Evolutionary conservation across 371 early-diverging fungal genomes (phyloP).

Genomic region (Chytridium lagenaria): DNA sequence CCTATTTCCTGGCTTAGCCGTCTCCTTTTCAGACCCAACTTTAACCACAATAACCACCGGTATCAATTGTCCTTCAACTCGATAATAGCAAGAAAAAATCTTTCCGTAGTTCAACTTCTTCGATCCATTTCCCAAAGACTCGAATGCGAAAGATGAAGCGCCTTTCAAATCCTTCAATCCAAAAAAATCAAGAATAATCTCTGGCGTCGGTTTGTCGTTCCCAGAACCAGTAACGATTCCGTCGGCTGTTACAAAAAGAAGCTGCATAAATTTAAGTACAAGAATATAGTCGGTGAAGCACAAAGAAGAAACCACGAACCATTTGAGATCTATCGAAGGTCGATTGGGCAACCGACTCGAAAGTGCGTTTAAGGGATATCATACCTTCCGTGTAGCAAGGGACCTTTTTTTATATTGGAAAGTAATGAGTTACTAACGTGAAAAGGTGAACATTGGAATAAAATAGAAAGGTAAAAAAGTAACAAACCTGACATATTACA

Average conservation of each 20-base stretch:
- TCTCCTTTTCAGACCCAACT: constrained; percentile 73
- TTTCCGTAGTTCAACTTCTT: constrained; percentile 82
- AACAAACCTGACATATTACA: constrained; percentile 74
- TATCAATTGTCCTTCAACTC: constrained; percentile 71
- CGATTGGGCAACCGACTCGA: constrained; percentile 93
- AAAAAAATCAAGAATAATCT: constrained; percentile 78
- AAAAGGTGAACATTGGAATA: too few species aligned
- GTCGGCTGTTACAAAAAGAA: constrained; percentile 60
- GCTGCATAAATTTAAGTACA: neutral
- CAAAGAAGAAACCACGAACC: constrained; percentile 6
- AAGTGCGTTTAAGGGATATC: constrained; percentile 89
- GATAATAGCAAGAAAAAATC: constrained; percentile 92
- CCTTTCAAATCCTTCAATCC: constrained; percentile 61
- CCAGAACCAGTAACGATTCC: constrained; percentile 84
- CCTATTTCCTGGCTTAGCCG: constrained; percentile 84
- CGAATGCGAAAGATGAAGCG: constrained; percentile 53
- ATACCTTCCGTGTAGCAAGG: constrained; percentile 98
- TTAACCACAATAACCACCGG: constrained; percentile 86
- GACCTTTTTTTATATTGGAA: constrained; percentile 40
- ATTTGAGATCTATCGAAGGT: constrained; percentile 96
- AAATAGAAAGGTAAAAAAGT: constrained; percentile 68
- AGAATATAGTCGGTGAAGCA: constrained; percentile 59
- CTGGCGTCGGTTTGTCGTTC: constrained; percentile 83
- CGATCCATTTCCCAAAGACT: constrained; percentile 62
- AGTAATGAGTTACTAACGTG: neutral